phyloP scores from a whole-genome alignment of 352 stramenopile genomes.

The Elongisporangium anandrum region DNA sequence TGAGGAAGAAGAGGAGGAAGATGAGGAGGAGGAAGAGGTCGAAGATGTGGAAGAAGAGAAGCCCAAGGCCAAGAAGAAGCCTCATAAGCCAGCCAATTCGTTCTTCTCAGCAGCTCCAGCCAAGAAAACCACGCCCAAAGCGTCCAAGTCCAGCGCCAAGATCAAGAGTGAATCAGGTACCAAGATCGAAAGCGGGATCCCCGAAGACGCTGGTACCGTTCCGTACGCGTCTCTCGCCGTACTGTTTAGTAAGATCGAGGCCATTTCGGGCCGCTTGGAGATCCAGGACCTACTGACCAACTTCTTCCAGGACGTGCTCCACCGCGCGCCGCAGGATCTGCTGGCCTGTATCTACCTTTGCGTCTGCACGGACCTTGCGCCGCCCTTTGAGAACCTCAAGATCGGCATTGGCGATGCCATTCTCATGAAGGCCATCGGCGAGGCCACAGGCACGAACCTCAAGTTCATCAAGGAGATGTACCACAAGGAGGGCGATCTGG shows the following conservation, averaged over 20 bases:
- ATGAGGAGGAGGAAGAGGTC: slow-evolving; percentile 11
- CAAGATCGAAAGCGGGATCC: slow-evolving; percentile 5
- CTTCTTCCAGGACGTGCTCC: slow-evolving; percentile 83
- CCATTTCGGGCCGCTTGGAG: slow-evolving; percentile 57
- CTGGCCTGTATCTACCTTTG: slow-evolving; percentile 90
- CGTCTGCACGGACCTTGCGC: slow-evolving; percentile 90
- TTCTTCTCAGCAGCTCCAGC: slow-evolving; percentile 29
- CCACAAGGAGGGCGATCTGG: slow-evolving; percentile 96
- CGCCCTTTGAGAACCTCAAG: slow-evolving; percentile 96
- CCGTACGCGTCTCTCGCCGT: slow-evolving; percentile 59
- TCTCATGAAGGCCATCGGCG: slow-evolving; percentile 96
- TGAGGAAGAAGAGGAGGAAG: slow-evolving; percentile 7
- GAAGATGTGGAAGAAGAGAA: slow-evolving; percentile 2
- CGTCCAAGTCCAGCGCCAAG: slow-evolving; percentile 4
- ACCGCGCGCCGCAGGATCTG: slow-evolving; percentile 73
- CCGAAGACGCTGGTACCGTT: slow-evolving; percentile 12
- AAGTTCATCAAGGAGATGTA: slow-evolving; percentile 96
- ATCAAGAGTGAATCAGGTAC: slow-evolving; percentile 3
- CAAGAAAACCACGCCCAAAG: slow-evolving; percentile 16
- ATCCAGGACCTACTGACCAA: slow-evolving; percentile 85
- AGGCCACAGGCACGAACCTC: slow-evolving; percentile 89
- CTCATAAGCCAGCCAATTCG: slow-evolving; percentile 8
- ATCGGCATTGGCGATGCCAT: slow-evolving; percentile 98
- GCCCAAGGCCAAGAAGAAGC: slow-evolving; percentile 12
- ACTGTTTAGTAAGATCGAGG: slow-evolving; percentile 79